A percentile compares a stretch with the other conserved stretches of the same genome.
Evolutionary conservation across 2,329 filamentous ascomycete species (phyloP).

Genomic region (Monosporascus ibericus): DNA sequence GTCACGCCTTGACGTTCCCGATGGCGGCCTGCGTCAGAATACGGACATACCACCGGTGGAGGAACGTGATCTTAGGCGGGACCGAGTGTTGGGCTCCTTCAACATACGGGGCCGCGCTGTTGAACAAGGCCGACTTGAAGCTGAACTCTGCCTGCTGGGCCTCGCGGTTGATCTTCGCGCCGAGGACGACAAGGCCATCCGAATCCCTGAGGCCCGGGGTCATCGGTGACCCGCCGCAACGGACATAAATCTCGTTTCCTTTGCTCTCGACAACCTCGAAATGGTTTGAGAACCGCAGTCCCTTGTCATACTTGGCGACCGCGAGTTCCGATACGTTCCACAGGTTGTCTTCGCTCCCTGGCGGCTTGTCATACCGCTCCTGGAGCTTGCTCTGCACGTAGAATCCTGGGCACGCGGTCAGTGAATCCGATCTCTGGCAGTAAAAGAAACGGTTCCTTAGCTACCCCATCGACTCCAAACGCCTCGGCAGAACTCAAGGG

Average conservation of each 20-base stretch:
- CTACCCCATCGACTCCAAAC: constrained; percentile 61
- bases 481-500: constrained; percentile 60
- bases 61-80: constrained; percentile 18
- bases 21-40: constrained; percentile 21
- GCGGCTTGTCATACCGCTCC: constrained; percentile 24
- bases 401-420: constrained; percentile 38
- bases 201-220: constrained; percentile 21
- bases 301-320: constrained; percentile 19
- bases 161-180: constrained; percentile 23
- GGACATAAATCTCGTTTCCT: constrained; percentile 23
- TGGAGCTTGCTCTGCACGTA: constrained; percentile 24
- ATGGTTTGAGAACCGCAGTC: constrained; percentile 26
- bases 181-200: constrained; percentile 24
- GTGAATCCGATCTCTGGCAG: background rate
- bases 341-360: constrained; percentile 23
- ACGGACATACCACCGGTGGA: constrained; percentile 25
- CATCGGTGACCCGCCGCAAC: constrained; percentile 24
- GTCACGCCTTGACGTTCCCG: constrained; percentile 19
- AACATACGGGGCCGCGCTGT: constrained; percentile 16
- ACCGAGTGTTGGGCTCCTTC: constrained; percentile 15
- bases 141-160: constrained; percentile 22
- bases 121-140: constrained; percentile 25
- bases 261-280: constrained; percentile 26
- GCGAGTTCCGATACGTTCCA: constrained; percentile 24
- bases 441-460: constrained; percentile 14